These are phyloP conservation scores for Sporothrix variecibatus DNA, from an alignment of 2,329 filamentous ascomycete species.

Conservation along the genomic window DNA sequence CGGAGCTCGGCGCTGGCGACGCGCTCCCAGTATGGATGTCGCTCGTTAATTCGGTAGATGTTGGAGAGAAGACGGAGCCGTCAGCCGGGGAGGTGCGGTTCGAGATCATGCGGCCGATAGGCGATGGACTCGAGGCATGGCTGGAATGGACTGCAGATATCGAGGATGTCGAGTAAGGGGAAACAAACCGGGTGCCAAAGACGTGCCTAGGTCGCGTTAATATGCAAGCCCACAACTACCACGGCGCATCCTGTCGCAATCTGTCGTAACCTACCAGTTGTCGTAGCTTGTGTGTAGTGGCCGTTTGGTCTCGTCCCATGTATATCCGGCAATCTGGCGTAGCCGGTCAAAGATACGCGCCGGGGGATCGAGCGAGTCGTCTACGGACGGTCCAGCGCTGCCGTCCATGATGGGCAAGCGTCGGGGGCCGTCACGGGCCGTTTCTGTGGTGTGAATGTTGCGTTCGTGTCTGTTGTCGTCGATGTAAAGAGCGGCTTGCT, in stretches of 20 bases:
- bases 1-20: slow-evolving; percentile 39
- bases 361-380: slow-evolving; percentile 64
- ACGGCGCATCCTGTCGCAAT: not conserved
- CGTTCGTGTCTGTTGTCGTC: not conserved
- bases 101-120: slow-evolving; percentile 45
- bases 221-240: not conserved
- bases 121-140: slow-evolving; percentile 48
- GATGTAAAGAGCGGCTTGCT: slow-evolving; percentile 5
- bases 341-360: slow-evolving; percentile 71
- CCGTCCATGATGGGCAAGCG: slow-evolving; percentile 50
- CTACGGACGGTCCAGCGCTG: slow-evolving; percentile 44
- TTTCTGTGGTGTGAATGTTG: not conserved
- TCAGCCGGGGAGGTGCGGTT: slow-evolving; percentile 50
- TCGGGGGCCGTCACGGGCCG: not conserved
- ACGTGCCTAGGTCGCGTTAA: slow-evolving; percentile 56
- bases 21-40: slow-evolving; percentile 40
- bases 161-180: slow-evolving; percentile 50
- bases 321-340: slow-evolving; percentile 71
- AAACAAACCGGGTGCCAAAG: slow-evolving; percentile 62
- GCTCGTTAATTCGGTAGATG: slow-evolving; percentile 44
- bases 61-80: slow-evolving; percentile 34
- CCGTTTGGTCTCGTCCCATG: slow-evolving; percentile 67
- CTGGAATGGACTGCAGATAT: slow-evolving; percentile 35
- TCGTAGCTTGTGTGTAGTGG: slow-evolving; percentile 75
- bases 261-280: slow-evolving; percentile 65